Percentiles rank a stretch among this genome's conserved stretches.
These are phyloP conservation scores for Asterophora lycoperdoides DNA, from an alignment of 768 basidiomycete species.

Conservation along the genomic window DNA sequence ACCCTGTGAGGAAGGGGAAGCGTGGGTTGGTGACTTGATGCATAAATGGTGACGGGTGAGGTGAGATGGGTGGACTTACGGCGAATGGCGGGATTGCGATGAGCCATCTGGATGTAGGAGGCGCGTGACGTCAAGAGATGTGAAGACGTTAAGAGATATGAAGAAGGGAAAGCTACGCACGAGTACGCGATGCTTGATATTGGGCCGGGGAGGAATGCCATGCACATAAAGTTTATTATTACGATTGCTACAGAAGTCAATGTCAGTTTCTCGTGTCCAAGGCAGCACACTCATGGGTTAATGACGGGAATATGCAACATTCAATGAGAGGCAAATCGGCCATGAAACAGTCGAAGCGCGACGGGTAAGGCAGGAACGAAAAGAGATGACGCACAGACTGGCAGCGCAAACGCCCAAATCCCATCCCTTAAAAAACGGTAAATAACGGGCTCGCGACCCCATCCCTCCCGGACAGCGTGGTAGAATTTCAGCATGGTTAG, in stretches of 20 bases:
- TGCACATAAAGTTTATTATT: neutral
- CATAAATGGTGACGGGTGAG: neutral
- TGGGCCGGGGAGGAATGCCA: neutral
- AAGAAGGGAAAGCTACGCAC: neutral
- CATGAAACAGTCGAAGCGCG: too few species aligned
- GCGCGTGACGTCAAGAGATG: neutral
- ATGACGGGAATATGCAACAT: too few species aligned
- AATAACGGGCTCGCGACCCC: conserved; percentile 1
- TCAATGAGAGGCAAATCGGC: too few species aligned
- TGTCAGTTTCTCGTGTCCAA: neutral
- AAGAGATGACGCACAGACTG: neutral
- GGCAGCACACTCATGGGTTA: neutral
- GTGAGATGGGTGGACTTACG: neutral
- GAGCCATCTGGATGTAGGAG: neutral
- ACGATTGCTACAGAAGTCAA: neutral
- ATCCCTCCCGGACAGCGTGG: neutral
- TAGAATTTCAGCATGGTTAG: neutral
- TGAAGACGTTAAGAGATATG: too few species aligned
- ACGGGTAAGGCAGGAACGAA: neutral
- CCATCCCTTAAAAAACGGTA: conserved; percentile 1
- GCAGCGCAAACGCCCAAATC: conserved; percentile 2
- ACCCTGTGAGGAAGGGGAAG: neutral
- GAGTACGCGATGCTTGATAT: neutral
- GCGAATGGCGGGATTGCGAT: conserved; percentile 2
- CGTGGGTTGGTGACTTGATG: too few species aligned